These are phyloP conservation scores for Yamadazyma dendronema DNA, from an alignment of 1,139 yeast genomes.

Conservation along the genomic window DNA sequence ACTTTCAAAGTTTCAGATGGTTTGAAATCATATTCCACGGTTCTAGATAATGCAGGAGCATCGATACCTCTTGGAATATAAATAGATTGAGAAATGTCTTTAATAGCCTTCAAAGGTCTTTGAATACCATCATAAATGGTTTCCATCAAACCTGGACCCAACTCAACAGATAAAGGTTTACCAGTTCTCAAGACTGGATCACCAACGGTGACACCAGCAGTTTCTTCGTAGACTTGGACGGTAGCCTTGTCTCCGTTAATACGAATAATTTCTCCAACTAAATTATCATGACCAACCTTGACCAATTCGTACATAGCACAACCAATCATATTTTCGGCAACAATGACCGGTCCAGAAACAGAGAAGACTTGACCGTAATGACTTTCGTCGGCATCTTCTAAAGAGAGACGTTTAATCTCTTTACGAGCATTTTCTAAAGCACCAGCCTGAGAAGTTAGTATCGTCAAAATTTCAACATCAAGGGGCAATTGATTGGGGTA, in stretches of 20 bases:
- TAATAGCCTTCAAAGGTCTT: conserved; percentile 93
- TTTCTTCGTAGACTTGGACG: conserved; percentile 97
- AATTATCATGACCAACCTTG: conserved; percentile 93
- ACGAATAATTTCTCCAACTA: conserved; percentile 98
- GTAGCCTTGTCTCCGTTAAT: conserved; percentile 96
- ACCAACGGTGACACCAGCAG: conserved; percentile 98
- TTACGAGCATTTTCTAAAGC: conserved; percentile 97
- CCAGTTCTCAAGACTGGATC: conserved; percentile 98
- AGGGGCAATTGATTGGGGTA: background rate
- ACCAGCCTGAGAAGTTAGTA: conserved; percentile 64
- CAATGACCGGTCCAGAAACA: conserved; percentile 95
- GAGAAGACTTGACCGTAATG: conserved; percentile 88
- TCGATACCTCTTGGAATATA: conserved; percentile 98
- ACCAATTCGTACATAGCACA: conserved; percentile 99
- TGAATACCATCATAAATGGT: conserved; percentile 99
- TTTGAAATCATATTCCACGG: conserved; percentile 77
- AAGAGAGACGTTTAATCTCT: conserved; percentile 80
- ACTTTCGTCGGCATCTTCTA: conserved; percentile 73
- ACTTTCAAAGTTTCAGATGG: conserved; percentile 70
- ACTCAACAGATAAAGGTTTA: conserved; percentile 94
- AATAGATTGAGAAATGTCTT: conserved; percentile 81
- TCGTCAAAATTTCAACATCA: background rate
- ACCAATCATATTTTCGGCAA: conserved; percentile 98
- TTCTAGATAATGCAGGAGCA: conserved; percentile 88
- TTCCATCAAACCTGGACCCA: conserved; percentile 99